Conservation (phyloP, 495 filamentous ascomycete species). For the Massariosphaeria phaeospora region DNA sequence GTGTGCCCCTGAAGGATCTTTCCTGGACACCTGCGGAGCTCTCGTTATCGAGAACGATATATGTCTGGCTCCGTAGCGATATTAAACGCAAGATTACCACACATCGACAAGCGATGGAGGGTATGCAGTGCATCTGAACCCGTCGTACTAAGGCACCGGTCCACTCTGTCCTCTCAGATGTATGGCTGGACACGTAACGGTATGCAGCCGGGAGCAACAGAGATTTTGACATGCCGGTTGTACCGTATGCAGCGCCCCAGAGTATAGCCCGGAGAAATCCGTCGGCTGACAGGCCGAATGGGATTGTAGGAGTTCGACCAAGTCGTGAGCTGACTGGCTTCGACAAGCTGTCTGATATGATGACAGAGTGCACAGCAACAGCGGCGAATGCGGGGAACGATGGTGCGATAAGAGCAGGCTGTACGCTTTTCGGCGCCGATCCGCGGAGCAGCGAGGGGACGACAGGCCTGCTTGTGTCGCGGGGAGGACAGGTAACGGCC, state of each 20-base stretch:
- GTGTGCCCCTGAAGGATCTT: too few relatives aligned
- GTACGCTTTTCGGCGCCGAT: conserved; percentile 2
- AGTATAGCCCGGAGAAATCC: background rate
- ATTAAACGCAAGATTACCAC: too few relatives aligned
- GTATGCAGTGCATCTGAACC: too few relatives aligned
- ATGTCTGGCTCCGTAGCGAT: too few relatives aligned
- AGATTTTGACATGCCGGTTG: conserved; percentile 22
- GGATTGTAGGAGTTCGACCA: too few relatives aligned
- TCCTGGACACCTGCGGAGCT: too few relatives aligned
- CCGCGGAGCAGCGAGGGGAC: background rate
- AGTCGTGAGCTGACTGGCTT: background rate
- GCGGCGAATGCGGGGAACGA: background rate
- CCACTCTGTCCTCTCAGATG: too few relatives aligned
- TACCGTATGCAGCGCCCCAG: background rate
- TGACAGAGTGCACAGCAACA: background rate
- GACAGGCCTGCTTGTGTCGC: conserved; percentile 3
- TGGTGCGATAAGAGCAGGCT: background rate
- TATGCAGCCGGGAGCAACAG: background rate
- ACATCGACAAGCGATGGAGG: too few relatives aligned
- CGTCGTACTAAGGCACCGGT: too few relatives aligned
- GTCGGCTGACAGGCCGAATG: background rate
- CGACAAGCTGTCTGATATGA: background rate
- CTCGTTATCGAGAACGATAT: too few relatives aligned
- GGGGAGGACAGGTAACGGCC: background rate
- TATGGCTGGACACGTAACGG: too few relatives aligned